Evolutionary conservation across 352 stramenopile species (phyloP).

Genomic region (Phytopythium boreale): DNA sequence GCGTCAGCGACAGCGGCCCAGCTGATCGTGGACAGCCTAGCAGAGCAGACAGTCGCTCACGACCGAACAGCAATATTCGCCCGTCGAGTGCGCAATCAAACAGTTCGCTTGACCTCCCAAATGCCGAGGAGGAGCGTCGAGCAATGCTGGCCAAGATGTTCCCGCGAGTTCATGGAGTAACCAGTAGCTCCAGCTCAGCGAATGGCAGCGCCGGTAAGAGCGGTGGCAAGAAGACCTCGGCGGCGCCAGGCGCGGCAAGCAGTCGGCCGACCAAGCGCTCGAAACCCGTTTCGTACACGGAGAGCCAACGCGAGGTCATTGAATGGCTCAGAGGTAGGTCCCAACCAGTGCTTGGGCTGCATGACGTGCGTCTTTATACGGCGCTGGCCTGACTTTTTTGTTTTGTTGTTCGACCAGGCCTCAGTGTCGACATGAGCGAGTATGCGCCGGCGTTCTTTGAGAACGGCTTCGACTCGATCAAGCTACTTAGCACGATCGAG

Average conservation of each 20-base stretch:
- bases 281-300: conserved; percentile 49
- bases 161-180: conserved; percentile 64
- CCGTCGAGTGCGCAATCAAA: conserved; percentile 20
- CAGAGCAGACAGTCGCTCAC: neutral
- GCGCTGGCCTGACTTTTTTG: neutral
- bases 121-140: conserved; percentile 38
- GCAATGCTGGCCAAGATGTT: conserved; percentile 80
- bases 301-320: conserved; percentile 76
- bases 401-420: conserved; percentile 9
- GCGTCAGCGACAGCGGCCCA: neutral
- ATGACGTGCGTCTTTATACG: neutral
- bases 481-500: conserved; percentile 76
- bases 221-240: conserved; percentile 4
- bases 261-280: conserved; percentile 24
- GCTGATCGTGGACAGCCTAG: conserved; percentile 1
- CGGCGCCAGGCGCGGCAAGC: conserved; percentile 8
- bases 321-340: conserved; percentile 61
- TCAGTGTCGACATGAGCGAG: conserved; percentile 82
- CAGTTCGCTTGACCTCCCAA: conserved; percentile 14
- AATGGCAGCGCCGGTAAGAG: conserved; percentile 14
- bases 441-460: conserved; percentile 85
- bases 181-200: conserved; percentile 10
- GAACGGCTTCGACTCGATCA: conserved; percentile 87
- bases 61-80: conserved; percentile 12
- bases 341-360: neutral